A percentile compares a stretch with the other conserved stretches of the same genome.
Conservation (phyloP, 1,284 basidiomycete genomes). For the Apiotrichum brassicae region DNA sequence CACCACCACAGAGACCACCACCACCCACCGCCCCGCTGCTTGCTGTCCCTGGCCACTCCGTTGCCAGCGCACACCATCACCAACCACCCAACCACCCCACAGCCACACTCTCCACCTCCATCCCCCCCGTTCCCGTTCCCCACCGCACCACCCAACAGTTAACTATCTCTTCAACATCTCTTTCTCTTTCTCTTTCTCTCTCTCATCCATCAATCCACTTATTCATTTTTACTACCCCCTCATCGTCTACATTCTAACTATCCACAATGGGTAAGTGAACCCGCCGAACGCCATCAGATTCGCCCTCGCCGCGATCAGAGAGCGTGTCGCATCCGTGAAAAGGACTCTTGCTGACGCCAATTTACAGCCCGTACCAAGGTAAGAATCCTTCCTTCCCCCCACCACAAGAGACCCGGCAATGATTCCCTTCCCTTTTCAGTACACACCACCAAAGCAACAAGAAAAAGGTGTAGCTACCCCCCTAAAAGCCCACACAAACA, state of each 20-base stretch:
- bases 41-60: too few species aligned
- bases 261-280: neutral
- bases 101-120: neutral
- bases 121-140: neutral
- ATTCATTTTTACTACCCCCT: neutral
- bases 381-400: conserved; percentile 2
- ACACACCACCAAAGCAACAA: neutral
- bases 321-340: neutral
- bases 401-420: neutral
- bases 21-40: too few species aligned
- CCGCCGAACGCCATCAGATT: neutral
- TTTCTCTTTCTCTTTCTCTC: conserved; percentile 1
- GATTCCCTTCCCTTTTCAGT: neutral
- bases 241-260: neutral
- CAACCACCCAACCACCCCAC: too few species aligned
- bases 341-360: conserved; percentile 5
- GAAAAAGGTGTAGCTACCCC: conserved; percentile 6
- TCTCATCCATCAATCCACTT: neutral
- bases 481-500: neutral
- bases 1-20: too few species aligned
- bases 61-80: too few species aligned
- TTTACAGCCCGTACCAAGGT: conserved; percentile 20
- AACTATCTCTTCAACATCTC: neutral
- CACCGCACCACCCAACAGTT: too few species aligned
- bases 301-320: neutral